Conservation (phyloP, 768 basidiomycete species). For the Lactifluus rugatus region DNA sequence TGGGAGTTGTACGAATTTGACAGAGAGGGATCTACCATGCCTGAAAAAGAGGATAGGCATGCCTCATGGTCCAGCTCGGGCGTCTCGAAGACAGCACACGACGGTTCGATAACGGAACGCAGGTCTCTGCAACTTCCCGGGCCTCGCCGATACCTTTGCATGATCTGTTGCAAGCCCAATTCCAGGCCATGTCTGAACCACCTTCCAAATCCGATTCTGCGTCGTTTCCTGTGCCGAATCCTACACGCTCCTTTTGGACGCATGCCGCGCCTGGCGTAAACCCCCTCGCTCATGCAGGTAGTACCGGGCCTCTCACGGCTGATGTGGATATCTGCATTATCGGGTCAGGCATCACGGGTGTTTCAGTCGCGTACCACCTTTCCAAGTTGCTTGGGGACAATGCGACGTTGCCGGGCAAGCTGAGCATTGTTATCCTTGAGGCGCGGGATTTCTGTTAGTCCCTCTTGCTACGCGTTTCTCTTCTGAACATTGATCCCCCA, state of each 20-base stretch:
- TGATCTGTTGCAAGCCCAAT: background rate
- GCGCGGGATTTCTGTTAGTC: conserved; percentile 77
- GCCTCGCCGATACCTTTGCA: too few relatives aligned
- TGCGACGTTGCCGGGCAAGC: conserved; percentile 17
- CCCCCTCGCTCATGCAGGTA: conserved; percentile 59
- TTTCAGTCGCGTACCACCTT: conserved; percentile 67
- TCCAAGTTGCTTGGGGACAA: conserved; percentile 25
- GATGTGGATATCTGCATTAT: conserved; percentile 70
- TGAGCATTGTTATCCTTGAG: conserved; percentile 61
- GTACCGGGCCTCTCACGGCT: conserved; percentile 44
- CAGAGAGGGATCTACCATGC: too few relatives aligned
- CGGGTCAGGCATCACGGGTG: conserved; percentile 72
- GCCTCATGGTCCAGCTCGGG: too few relatives aligned
- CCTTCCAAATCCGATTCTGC: conserved; percentile 14
- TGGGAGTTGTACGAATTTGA: too few relatives aligned
- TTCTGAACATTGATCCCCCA: background rate
- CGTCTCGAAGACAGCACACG: too few relatives aligned
- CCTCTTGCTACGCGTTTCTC: conserved; percentile 5
- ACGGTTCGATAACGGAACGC: too few relatives aligned
- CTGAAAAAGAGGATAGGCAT: too few relatives aligned
- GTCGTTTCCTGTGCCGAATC: conserved; percentile 45
- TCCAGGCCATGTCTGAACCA: background rate
- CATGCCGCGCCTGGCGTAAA: conserved; percentile 46
- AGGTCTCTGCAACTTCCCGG: too few relatives aligned
- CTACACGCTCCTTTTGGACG: conserved; percentile 70